Conservation (phyloP, 163 green algal genomes). For the Chloromonas sp. region DNA sequence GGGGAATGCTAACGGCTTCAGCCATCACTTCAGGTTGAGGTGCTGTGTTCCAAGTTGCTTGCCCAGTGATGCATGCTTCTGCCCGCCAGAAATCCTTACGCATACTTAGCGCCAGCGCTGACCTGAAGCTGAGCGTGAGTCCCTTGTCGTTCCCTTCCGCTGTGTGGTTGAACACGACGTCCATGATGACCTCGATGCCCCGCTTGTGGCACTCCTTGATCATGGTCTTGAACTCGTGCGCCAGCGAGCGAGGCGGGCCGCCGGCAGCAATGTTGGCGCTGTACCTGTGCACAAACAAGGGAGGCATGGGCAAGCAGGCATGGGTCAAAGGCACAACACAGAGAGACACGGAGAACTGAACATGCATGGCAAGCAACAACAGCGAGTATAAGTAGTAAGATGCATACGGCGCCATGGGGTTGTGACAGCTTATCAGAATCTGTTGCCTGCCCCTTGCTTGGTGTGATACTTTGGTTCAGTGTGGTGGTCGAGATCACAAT, state of each 20-base stretch:
- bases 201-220: constrained; percentile 81
- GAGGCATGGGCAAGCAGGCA: not conserved
- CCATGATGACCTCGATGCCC: constrained; percentile 91
- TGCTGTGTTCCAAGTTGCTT: not conserved
- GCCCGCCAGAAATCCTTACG: not conserved
- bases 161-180: constrained; percentile 97
- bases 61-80: not conserved
- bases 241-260: constrained; percentile 33
- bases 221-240: constrained; percentile 92
- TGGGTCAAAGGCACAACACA: too few species aligned
- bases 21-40: too few species aligned
- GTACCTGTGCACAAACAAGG: constrained; percentile 17
- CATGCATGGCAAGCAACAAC: not conserved
- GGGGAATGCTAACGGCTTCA: too few species aligned
- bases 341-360: too few species aligned
- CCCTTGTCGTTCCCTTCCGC: constrained; percentile 87
- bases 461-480: too few species aligned
- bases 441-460: too few species aligned
- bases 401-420: too few species aligned
- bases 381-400: not conserved
- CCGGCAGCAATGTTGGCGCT: constrained; percentile 27
- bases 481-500: too few species aligned
- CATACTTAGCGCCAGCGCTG: constrained; percentile 13
- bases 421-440: too few species aligned
- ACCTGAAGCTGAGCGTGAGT: constrained; percentile 73